phyloP scores from a whole-genome alignment of 176 grass and related monocot species.

The Hsuehochloa calcarea region DNA sequence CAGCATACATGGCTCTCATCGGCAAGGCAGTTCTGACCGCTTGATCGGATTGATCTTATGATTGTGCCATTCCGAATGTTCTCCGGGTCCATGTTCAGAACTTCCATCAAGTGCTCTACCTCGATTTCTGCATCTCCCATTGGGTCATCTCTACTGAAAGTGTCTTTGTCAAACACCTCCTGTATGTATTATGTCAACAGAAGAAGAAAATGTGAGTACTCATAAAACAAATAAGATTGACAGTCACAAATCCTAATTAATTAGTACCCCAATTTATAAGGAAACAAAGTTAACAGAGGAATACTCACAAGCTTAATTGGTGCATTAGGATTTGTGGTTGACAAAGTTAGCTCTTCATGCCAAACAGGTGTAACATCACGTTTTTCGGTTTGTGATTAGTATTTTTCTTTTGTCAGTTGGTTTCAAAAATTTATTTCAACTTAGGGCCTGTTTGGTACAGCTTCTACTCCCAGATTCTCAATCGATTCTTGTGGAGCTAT shows the following conservation, averaged over 20 bases:
- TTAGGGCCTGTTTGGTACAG: no score
- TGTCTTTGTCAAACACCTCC: constrained; percentile 70
- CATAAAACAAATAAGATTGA: neutral
- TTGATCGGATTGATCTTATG: constrained; percentile 12
- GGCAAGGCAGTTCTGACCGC: constrained; percentile 51
- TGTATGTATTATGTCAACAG: neutral
- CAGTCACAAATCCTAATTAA: neutral
- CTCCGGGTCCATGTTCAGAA: constrained; percentile 11
- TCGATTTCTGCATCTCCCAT: constrained; percentile 68
- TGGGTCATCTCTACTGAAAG: constrained; percentile 57
- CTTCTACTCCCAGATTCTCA: no score
- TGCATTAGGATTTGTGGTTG: constrained; percentile 25
- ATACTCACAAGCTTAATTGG: constrained; percentile 56
- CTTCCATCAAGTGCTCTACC: constrained; percentile 35
- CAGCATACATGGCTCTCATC: constrained; percentile 70
- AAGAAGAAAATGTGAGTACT: neutral
- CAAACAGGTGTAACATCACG: constrained; percentile 53
- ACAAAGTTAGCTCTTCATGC: constrained; percentile 64
- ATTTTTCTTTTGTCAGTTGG: no score
- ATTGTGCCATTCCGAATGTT: constrained; percentile 31
- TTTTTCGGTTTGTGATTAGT: no score
- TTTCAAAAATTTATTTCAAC: no score
- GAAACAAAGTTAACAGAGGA: neutral
- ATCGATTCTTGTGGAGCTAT: no score
- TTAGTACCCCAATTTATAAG: neutral